Evolutionary conservation across 2,329 filamentous ascomycete genomes (phyloP).

Genomic region (Geosmithia morbida): DNA sequence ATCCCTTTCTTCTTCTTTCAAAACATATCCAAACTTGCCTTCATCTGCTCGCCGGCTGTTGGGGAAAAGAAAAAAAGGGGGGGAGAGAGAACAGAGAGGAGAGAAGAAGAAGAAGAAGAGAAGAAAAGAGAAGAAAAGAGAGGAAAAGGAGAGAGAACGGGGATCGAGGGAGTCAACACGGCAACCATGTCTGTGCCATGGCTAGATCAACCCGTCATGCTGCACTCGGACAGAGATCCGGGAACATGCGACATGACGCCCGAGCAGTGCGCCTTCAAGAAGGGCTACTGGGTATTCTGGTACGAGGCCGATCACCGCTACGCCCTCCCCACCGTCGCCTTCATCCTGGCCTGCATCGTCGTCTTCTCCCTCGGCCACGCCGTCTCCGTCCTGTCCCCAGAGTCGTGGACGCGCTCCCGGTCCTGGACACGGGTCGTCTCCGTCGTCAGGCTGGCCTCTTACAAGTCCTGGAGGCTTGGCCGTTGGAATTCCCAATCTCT

Average conservation of each 20-base stretch:
- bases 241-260: conserved; percentile 20
- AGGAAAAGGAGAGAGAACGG: too few relatives aligned
- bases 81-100: too few relatives aligned
- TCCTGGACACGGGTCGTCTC: neutral
- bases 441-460: conserved; percentile 3
- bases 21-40: too few relatives aligned
- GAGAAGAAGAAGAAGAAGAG: too few relatives aligned
- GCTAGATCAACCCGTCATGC: conserved; percentile 23
- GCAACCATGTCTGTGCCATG: conserved; percentile 10
- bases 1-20: too few relatives aligned
- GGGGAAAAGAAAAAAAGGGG: too few relatives aligned
- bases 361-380: conserved; percentile 23
- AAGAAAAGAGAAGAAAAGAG: too few relatives aligned
- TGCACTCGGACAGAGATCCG: conserved; percentile 20
- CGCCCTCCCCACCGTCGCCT: conserved; percentile 34
- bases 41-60: too few relatives aligned
- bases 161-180: too few relatives aligned
- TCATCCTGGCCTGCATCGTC: conserved; percentile 32
- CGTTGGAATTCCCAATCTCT: conserved; percentile 27
- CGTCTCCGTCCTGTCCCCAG: conserved; percentile 21
- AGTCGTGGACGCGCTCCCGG: neutral
- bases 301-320: conserved; percentile 35
- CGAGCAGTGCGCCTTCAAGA: conserved; percentile 29
- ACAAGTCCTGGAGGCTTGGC: conserved; percentile 8
- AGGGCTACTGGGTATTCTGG: conserved; percentile 32